Evolutionary conservation across 495 filamentous ascomycete species (phyloP), one percentile per base, ranked within the genome.

Genomic region (Tirmania nivea): DNA sequence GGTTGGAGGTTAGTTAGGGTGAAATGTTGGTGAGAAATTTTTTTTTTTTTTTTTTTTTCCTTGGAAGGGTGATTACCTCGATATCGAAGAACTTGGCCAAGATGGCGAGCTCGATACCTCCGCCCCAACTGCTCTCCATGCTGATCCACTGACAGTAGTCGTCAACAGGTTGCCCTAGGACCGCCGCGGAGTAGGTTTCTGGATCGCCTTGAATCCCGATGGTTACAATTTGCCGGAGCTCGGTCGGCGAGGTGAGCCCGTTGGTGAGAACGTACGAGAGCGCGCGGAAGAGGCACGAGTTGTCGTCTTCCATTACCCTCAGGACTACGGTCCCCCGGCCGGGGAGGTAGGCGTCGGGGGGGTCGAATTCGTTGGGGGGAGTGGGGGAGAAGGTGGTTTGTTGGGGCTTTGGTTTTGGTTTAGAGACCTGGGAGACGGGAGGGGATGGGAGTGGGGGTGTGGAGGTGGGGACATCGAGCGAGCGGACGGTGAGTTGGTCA

Each of bases 221-320:
- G 16, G 85, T 85, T 3, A 94, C 76, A 16, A 93, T 66, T n/a
- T 78, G 79, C 47, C 90, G 82, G 6, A 96, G 71, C 56, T 83
- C 78, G 1, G 72, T 75, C 71, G 83, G 83, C 17, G 55, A 64
- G n/a, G 73, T 70, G 57, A 87, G 79, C 61, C 83, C 75, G 8
- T 71, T 72, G 42, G 79, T 79, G 54, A 84, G 74, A 17, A 94
- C 73, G 51, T 78, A 80, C 52, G 80, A 79, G 21, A 96, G 75
- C 0, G 92, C 90, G 10, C 86, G 82, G 66, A 96, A 97, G 55
- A 96, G 78, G 67, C 90, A 97, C 48, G 78, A 83, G 66, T 95
- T 95, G 65, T 97, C 90, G 63, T 95, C 90, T 10, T 88, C 85
- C 90, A 97, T 95, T 35, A 96, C 85, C 2, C 90, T 80, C 6